Evolutionary conservation across 345 rosid species (phyloP).

Genomic region (Syzygium jambos): DNA sequence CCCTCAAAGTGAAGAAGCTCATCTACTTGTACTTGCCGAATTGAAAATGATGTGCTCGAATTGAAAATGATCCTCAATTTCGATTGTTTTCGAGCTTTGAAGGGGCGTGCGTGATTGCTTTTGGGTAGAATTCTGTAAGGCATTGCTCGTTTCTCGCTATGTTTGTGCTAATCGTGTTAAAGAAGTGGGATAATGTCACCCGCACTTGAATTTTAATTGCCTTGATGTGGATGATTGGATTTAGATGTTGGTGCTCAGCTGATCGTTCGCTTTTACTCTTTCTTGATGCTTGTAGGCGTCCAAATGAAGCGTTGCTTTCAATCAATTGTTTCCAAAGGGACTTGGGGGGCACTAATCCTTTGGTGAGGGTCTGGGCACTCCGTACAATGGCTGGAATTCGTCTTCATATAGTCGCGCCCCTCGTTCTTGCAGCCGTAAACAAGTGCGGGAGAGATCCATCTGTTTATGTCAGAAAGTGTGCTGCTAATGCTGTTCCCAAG

Average conservation of each 20-base stretch:
- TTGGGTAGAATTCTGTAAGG: neutral
- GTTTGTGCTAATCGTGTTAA: neutral
- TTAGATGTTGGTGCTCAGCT: neutral
- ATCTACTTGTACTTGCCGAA: conserved; percentile 89
- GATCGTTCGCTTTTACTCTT: neutral
- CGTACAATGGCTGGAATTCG: conserved; percentile 97
- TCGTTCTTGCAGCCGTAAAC: conserved; percentile 71
- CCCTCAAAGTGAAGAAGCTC: conserved; percentile 92
- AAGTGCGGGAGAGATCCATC: conserved; percentile 93
- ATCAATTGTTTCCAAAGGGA: conserved; percentile 95
- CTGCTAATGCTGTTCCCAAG: conserved; percentile 95
- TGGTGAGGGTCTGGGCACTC: conserved; percentile 97
- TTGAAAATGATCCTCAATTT: neutral
- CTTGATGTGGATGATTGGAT: neutral
- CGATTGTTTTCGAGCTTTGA: neutral
- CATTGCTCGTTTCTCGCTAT: neutral
- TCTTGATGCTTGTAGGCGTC: conserved; percentile 52
- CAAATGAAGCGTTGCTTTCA: conserved; percentile 90
- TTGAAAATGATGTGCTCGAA: conserved; percentile 24
- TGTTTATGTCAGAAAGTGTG: conserved; percentile 87
- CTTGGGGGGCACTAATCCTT: conserved; percentile 84
- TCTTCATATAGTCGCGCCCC: conserved; percentile 76
- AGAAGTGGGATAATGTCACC: neutral
- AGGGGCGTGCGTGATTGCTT: neutral
- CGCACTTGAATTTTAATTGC: neutral